Evolutionary conservation across 1,139 yeast species (phyloP).

Genomic region (Hansenula sp.): DNA sequence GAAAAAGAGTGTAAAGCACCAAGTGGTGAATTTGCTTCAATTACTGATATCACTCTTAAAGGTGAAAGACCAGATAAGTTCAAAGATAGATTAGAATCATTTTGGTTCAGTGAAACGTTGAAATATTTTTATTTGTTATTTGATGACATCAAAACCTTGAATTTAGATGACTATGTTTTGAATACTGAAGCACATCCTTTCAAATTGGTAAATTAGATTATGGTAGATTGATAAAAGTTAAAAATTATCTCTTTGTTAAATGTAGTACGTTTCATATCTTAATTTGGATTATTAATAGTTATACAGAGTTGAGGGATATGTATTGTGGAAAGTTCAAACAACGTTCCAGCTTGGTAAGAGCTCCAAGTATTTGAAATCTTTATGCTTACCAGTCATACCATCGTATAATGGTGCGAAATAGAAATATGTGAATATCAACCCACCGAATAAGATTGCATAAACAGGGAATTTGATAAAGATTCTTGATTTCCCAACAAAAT

Average conservation of each 20-base stretch:
- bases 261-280: too few relatives aligned
- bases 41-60: constrained; percentile 47
- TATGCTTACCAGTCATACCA: constrained; percentile 50
- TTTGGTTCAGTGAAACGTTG: constrained; percentile 79
- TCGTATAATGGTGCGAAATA: constrained; percentile 41
- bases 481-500: constrained; percentile 18
- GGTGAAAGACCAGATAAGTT: constrained; percentile 17
- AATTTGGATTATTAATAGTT: background rate
- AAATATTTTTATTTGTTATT: constrained; percentile 71
- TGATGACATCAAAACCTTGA: constrained; percentile 53
- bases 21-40: constrained; percentile 39
- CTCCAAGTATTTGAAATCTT: constrained; percentile 40
- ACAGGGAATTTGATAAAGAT: constrained; percentile 25
- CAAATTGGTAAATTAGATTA: constrained; percentile 25
- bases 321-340: background rate
- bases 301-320: background rate
- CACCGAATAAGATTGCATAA: constrained; percentile 33
- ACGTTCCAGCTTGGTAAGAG: constrained; percentile 39
- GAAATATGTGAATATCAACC: constrained; percentile 34
- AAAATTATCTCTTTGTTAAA: too few relatives aligned
- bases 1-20: constrained; percentile 39
- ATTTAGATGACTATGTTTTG: constrained; percentile 68
- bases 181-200: constrained; percentile 84
- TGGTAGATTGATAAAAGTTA: too few relatives aligned
- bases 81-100: constrained; percentile 55